Conservation (phyloP, 768 basidiomycete species). For the Tylopilus sp. region DNA sequence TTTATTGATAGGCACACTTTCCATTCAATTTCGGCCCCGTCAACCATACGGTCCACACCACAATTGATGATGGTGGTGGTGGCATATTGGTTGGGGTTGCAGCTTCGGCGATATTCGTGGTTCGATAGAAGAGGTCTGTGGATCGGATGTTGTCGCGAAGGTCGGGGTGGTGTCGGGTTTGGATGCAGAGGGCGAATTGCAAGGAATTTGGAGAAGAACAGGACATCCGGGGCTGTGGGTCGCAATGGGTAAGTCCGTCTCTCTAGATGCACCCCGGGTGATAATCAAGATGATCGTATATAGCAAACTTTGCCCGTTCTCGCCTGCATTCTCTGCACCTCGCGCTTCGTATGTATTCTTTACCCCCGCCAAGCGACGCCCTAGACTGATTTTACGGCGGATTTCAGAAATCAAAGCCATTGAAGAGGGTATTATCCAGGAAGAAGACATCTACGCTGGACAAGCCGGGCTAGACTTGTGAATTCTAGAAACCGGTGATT, state of each 20-base stretch:
- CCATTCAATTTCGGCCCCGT: neutral
- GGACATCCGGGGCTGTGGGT: slow-evolving; percentile 36
- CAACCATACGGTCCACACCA: too few species aligned
- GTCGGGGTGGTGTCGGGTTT: slow-evolving; percentile 63
- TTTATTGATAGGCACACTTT: neutral
- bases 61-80: neutral
- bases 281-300: neutral
- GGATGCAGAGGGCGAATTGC: slow-evolving; percentile 60
- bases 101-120: slow-evolving; percentile 46
- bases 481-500: neutral
- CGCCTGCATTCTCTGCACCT: slow-evolving; percentile 30
- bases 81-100: neutral
- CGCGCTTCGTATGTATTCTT: slow-evolving; percentile 26
- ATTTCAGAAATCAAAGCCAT: slow-evolving; percentile 29
- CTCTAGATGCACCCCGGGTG: neutral
- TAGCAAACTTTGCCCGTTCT: slow-evolving; percentile 22
- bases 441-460: slow-evolving; percentile 11
- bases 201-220: slow-evolving; percentile 36
- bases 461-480: neutral
- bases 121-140: slow-evolving; percentile 43
- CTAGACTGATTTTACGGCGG: slow-evolving; percentile 2
- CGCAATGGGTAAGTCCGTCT: slow-evolving; percentile 18
- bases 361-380: neutral
- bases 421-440: slow-evolving; percentile 22
- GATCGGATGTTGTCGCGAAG: slow-evolving; percentile 40